Conservation (phyloP, 108 stramenopile species). For the Nannochloropsis salina region DNA sequence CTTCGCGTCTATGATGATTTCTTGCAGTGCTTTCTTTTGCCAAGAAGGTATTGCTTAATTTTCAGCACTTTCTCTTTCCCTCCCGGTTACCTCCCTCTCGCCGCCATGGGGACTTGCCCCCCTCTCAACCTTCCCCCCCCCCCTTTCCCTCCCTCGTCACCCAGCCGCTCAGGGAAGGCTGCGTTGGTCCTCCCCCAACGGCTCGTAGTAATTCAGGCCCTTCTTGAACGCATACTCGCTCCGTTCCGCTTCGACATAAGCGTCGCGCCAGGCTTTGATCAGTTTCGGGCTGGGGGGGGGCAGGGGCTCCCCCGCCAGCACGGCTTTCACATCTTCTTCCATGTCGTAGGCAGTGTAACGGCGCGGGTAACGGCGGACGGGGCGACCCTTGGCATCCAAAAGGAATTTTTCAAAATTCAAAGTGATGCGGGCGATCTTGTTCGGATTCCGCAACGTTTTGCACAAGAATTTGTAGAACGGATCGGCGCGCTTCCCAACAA, state of each 20-base stretch:
- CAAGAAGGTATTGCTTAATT: neutral
- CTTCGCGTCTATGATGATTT: neutral
- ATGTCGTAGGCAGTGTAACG: conserved; percentile 48
- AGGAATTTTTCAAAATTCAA: conserved; percentile 58
- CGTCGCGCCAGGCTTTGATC: conserved; percentile 46
- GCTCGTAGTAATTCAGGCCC: conserved; percentile 53
- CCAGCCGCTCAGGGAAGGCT: neutral
- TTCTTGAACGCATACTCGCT: conserved; percentile 56
- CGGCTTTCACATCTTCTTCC: conserved; percentile 47
- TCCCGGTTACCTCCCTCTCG: neutral
- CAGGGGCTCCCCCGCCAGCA: conserved; percentile 40
- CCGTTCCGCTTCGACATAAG: conserved; percentile 37
- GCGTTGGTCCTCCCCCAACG: neutral
- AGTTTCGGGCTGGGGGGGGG: conserved; percentile 29
- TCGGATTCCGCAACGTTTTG: conserved; percentile 47
- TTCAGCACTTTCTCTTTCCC: no score
- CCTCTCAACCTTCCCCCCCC: neutral
- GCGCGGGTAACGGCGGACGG: conserved; percentile 50
- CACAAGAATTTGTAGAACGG: conserved; percentile 53
- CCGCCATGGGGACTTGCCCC: neutral
- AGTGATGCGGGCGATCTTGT: conserved; percentile 53
- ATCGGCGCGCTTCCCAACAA: conserved; percentile 51
- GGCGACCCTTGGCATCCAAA: conserved; percentile 45
- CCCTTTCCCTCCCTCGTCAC: neutral
- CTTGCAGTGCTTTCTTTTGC: neutral